phyloP scores from a whole-genome alignment of 1,284 basidiomycete species.

The Cronartium quercuum region DNA sequence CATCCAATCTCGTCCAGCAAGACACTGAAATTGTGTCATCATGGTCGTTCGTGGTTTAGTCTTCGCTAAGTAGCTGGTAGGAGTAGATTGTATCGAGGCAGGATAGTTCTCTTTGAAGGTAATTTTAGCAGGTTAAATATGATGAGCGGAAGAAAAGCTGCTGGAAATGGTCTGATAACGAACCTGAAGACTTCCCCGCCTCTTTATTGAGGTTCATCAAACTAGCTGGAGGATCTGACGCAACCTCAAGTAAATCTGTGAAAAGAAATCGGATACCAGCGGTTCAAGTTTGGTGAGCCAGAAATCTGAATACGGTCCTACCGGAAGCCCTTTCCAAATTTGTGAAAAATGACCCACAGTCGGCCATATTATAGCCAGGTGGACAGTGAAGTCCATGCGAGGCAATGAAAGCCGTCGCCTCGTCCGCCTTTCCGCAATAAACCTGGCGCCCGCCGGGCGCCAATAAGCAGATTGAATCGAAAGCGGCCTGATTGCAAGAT shows the following conservation, averaged over 20 bases:
- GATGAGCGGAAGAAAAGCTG: neutral
- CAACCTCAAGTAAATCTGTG: conserved; percentile 58
- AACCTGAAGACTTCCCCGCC: neutral
- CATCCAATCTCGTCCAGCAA: conserved; percentile 74
- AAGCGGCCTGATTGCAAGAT: conserved; percentile 56
- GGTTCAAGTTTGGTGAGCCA: too few species aligned
- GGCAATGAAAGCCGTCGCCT: conserved; percentile 62
- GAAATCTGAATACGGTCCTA: too few species aligned
- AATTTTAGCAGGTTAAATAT: too few species aligned
- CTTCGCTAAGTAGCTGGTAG: conserved; percentile 37
- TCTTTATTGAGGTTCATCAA: neutral
- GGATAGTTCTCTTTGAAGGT: conserved; percentile 41
- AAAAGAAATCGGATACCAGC: neutral
- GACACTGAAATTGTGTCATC: conserved; percentile 73
- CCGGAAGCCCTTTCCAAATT: too few species aligned
- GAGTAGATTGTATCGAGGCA: conserved; percentile 37
- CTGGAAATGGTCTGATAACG: neutral
- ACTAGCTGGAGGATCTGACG: conserved; percentile 17
- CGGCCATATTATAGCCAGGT: conserved; percentile 77
- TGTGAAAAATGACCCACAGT: conserved; percentile 61
- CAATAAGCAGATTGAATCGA: conserved; percentile 72
- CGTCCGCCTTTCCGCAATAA: conserved; percentile 68
- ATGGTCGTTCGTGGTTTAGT: conserved; percentile 64
- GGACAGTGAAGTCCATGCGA: conserved; percentile 54
- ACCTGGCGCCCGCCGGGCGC: conserved; percentile 63